A percentile compares a stretch with the other conserved stretches of the same genome.
phyloP scores from a whole-genome alignment of 202 grass and related monocot species.

The Dendrocalamus latiflorus region DNA sequence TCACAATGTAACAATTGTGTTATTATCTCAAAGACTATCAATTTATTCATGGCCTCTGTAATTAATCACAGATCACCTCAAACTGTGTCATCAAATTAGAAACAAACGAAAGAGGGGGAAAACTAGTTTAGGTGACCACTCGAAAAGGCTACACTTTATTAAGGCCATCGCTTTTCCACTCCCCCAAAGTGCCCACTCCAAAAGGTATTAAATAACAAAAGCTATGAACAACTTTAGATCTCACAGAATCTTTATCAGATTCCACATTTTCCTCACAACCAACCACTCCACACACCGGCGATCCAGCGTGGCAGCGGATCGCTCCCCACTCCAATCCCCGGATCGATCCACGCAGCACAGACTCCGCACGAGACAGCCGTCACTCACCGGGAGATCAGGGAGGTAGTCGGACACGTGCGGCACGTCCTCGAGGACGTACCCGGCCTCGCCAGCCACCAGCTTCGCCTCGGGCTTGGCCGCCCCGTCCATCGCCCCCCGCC shows the following conservation, averaged over 20 bases:
- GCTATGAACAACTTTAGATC: conserved; percentile 7
- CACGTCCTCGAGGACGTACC: conserved; percentile 85
- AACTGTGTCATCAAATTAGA: background rate
- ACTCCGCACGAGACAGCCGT: background rate
- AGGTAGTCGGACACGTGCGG: conserved; percentile 82
- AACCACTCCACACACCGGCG: background rate
- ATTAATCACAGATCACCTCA: background rate
- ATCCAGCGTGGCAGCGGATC: background rate
- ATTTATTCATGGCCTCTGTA: background rate
- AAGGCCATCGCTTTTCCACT: background rate
- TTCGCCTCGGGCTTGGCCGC: conserved; percentile 36
- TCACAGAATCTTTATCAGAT: conserved; percentile 10
- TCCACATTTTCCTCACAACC: background rate
- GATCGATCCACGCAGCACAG: background rate
- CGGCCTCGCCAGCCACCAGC: conserved; percentile 36
- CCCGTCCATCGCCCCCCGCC: conserved; percentile 24
- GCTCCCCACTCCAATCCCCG: background rate
- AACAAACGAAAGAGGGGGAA: background rate
- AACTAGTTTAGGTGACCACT: background rate
- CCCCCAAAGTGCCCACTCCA: background rate
- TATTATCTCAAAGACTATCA: background rate
- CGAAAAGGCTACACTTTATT: background rate
- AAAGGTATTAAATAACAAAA: conserved; percentile 18
- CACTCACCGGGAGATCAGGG: conserved; percentile 61
- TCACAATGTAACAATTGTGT: background rate